These are phyloP conservation scores for Candida pini DNA, from an alignment of 805 yeast genomes.

Conservation along the genomic window DNA sequence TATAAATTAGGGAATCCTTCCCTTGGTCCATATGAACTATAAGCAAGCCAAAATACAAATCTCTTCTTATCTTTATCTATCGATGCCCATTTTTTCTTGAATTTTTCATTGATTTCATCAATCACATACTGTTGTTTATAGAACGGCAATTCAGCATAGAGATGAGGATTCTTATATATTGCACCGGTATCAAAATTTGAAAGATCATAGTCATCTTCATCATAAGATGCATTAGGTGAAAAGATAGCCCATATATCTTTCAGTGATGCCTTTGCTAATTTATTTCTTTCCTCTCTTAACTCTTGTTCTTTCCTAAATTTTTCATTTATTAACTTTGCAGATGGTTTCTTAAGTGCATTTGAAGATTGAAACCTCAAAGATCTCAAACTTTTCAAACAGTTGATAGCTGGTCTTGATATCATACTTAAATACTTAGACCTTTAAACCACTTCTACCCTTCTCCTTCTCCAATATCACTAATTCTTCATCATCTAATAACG, in stretches of 20 bases:
- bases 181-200: conserved; percentile 29
- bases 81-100: conserved; percentile 51
- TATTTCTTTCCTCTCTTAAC: conserved; percentile 27
- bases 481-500: too few relatives aligned
- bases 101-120: conserved; percentile 40
- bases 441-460: not conserved
- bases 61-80: conserved; percentile 45
- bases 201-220: conserved; percentile 28
- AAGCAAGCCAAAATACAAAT: conserved; percentile 55
- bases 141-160: conserved; percentile 29
- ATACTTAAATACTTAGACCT: not conserved
- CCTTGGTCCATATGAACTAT: conserved; percentile 70
- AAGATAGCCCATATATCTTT: conserved; percentile 33
- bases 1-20: conserved; percentile 45
- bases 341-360: conserved; percentile 14
- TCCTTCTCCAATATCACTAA: too few relatives aligned
- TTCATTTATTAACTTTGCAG: conserved; percentile 17
- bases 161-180: conserved; percentile 25
- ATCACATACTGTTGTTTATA: conserved; percentile 55
- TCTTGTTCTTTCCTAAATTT: conserved; percentile 26
- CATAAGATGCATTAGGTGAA: conserved; percentile 25
- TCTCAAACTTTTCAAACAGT: conserved; percentile 1
- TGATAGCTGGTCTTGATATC: conserved; percentile 8
- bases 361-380: too few relatives aligned
- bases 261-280: conserved; percentile 34